phyloP scores from a whole-genome alignment of 331 rosid genomes.

The Malus hybrid region DNA sequence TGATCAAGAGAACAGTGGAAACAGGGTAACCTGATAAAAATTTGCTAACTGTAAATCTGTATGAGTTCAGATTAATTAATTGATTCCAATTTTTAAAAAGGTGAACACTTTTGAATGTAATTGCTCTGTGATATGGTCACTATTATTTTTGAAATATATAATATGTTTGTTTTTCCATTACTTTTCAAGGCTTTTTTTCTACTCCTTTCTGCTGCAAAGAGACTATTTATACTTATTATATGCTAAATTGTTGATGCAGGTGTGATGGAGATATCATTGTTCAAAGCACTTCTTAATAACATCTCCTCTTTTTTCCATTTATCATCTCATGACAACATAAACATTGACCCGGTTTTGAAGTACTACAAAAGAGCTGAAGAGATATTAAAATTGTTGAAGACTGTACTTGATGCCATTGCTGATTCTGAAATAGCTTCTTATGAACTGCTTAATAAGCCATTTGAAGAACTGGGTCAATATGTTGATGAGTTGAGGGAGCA shows the following conservation, averaged over 20 bases:
- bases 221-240: conserved; percentile 1
- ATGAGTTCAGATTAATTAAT: too few relatives aligned
- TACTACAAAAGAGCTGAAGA: conserved; percentile 66
- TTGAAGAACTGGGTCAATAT: conserved; percentile 56
- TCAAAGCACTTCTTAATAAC: conserved; percentile 52
- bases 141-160: neutral
- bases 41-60: neutral
- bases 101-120: neutral
- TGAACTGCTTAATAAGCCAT: conserved; percentile 55
- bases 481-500: conserved; percentile 69
- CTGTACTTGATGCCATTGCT: conserved; percentile 61
- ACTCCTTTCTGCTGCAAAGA: neutral
- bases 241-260: conserved; percentile 43
- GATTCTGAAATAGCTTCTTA: conserved; percentile 56
- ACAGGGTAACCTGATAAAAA: neutral
- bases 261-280: conserved; percentile 77
- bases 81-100: neutral
- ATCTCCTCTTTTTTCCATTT: conserved; percentile 67
- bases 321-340: conserved; percentile 52
- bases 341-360: conserved; percentile 55
- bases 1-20: neutral
- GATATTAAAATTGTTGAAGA: conserved; percentile 70
- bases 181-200: neutral
- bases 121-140: neutral
- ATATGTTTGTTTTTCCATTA: neutral